A percentile compares a stretch with the other conserved stretches of the same genome.
Evolutionary conservation across 73 alveolate genomes (phyloP).

Genomic region (Symbiodinium pilosum): DNA sequence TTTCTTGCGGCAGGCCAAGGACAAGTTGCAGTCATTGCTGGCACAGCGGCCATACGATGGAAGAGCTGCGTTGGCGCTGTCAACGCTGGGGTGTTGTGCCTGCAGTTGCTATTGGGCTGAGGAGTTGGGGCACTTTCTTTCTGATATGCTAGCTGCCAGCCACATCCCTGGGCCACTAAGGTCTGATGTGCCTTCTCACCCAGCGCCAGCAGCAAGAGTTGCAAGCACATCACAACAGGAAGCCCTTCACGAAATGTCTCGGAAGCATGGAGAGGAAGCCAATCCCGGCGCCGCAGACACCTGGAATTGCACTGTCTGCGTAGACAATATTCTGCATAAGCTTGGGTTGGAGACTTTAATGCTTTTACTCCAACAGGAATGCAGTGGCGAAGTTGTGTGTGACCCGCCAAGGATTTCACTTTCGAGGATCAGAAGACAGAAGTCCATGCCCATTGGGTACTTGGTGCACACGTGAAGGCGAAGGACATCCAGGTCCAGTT

Average conservation of each 20-base stretch:
- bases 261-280: too few species aligned
- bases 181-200: background rate
- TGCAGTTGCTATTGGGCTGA: too few species aligned
- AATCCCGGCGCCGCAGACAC: background rate
- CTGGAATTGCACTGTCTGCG: background rate
- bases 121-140: background rate
- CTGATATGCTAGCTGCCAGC: background rate
- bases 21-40: background rate
- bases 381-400: background rate
- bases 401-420: background rate
- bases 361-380: background rate
- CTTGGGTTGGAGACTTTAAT: background rate
- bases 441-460: constrained; percentile 65
- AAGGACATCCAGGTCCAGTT: background rate
- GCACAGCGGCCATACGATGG: constrained; percentile 35
- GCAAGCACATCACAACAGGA: too few species aligned
- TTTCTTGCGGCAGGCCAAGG: background rate
- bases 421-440: constrained; percentile 59
- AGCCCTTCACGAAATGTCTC: too few species aligned
- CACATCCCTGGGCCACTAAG: background rate
- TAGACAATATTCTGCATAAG: too few species aligned
- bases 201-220: too few species aligned
- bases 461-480: background rate
- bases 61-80: constrained; percentile 16
- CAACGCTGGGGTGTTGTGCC: too few species aligned